Evolutionary conservation across 129 eudicot genomes (phyloP).

Genomic region (Lactuca sativa): DNA sequence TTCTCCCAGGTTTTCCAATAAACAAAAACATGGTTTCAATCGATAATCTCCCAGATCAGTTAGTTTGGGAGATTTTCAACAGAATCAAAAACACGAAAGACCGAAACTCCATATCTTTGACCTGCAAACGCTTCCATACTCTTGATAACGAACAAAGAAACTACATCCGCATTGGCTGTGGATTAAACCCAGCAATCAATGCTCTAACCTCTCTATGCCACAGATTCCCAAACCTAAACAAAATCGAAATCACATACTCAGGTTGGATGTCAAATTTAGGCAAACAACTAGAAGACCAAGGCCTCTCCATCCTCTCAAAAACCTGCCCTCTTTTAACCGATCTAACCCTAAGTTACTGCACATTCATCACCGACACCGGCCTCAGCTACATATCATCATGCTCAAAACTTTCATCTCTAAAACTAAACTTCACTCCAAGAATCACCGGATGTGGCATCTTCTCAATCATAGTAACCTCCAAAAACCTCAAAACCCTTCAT

Average conservation of each 20-base stretch:
- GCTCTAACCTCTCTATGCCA: slow-evolving; percentile 56
- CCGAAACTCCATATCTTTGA: slow-evolving; percentile 58
- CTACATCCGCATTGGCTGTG: slow-evolving; percentile 68
- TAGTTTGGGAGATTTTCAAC: slow-evolving; percentile 63
- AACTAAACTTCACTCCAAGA: slow-evolving; percentile 70
- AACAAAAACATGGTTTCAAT: slow-evolving; percentile 31
- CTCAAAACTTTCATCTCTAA: slow-evolving; percentile 62
- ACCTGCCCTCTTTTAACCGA: slow-evolving; percentile 51
- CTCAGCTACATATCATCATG: slow-evolving; percentile 58
- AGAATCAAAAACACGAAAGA: slow-evolving; percentile 46
- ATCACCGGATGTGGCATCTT: slow-evolving; percentile 76
- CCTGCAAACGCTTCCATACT: slow-evolving; percentile 58
- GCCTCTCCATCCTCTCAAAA: slow-evolving; percentile 52
- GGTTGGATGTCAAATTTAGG: slow-evolving; percentile 88
- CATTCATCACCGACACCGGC: slow-evolving; percentile 77
- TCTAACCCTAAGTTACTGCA: slow-evolving; percentile 78
- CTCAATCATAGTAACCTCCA: slow-evolving; percentile 66
- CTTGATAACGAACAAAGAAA: slow-evolving; percentile 69
- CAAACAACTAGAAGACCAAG: slow-evolving; percentile 72
- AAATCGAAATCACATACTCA: slow-evolving; percentile 67
- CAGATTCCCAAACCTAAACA: slow-evolving; percentile 60
- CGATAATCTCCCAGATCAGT: slow-evolving; percentile 70
- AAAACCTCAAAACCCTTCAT: slow-evolving; percentile 54
- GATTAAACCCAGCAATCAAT: slow-evolving; percentile 72
- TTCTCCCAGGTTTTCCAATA: slow-evolving; percentile 36